A percentile compares a stretch with the other conserved stretches of the same genome.
phyloP scores from a whole-genome alignment of 2,329 filamentous ascomycete genomes.

The Sporothrix sp. region DNA sequence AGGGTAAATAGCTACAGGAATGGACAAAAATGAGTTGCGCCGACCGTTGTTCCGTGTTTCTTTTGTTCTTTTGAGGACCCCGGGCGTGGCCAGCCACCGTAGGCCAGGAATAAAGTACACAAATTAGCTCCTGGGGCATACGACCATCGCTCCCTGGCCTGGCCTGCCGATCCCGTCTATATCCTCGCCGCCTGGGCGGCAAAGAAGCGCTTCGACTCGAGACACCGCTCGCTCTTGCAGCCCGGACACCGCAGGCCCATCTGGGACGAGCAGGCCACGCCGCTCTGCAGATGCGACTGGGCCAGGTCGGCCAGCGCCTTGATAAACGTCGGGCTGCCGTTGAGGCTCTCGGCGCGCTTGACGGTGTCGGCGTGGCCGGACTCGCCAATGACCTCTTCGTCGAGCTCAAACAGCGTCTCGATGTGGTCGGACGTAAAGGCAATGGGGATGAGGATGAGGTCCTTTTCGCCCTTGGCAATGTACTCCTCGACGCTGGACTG shows the following conservation, averaged over 20 bases:
- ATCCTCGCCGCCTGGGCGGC: conserved; percentile 23
- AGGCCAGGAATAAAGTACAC: neutral
- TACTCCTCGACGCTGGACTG: conserved; percentile 79
- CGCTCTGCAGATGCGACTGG: conserved; percentile 63
- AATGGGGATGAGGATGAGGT: conserved; percentile 85
- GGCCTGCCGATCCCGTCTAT: no score
- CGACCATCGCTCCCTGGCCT: neutral
- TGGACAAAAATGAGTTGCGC: neutral
- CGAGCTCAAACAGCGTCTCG: conserved; percentile 89
- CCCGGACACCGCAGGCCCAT: conserved; percentile 88
- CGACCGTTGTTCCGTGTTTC: neutral
- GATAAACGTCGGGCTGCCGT: conserved; percentile 86
- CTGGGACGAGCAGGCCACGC: conserved; percentile 61
- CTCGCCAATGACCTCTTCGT: conserved; percentile 90
- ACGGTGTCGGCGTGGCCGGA: conserved; percentile 67
- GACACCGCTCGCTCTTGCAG: conserved; percentile 81
- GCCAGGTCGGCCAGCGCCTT: conserved; percentile 80
- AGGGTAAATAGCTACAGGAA: no score
- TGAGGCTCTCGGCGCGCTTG: conserved; percentile 85
- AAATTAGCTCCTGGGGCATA: neutral
- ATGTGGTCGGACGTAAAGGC: conserved; percentile 99
- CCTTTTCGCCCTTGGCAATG: conserved; percentile 81
- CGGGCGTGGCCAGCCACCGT: neutral
- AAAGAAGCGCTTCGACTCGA: conserved; percentile 65
- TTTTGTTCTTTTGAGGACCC: neutral